phyloP scores from a whole-genome alignment of 1,284 basidiomycete species.

The Ganoderma sinense region DNA sequence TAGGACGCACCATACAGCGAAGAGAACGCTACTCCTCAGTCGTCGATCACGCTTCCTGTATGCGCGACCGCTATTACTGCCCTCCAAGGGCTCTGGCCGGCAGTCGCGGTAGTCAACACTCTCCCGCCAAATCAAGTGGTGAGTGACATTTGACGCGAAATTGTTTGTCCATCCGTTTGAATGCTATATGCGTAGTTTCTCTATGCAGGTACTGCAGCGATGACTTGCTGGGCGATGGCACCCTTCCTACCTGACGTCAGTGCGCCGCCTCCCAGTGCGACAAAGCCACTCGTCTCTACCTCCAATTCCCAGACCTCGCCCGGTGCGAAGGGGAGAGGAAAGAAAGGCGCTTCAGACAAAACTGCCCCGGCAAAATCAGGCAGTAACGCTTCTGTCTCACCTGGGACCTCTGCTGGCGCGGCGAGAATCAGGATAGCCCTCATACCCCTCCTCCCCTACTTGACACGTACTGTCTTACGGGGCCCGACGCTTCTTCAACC shows the following conservation, averaged over 20 bases:
- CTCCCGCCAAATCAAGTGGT: slow-evolving; percentile 32
- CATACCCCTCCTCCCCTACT: slow-evolving; percentile 46
- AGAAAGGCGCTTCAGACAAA: slow-evolving; percentile 24
- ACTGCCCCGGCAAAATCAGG: slow-evolving; percentile 9
- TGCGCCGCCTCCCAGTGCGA: slow-evolving; percentile 12
- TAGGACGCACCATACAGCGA: slow-evolving; percentile 28
- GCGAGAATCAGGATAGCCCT: slow-evolving; percentile 44
- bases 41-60: slow-evolving; percentile 39
- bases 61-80: slow-evolving; percentile 39
- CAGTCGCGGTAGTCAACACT: slow-evolving; percentile 28
- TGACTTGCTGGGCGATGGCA: slow-evolving; percentile 29
- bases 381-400: slow-evolving; percentile 20
- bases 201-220: slow-evolving; percentile 21
- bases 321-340: slow-evolving; percentile 25
- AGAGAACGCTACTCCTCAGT: slow-evolving; percentile 30
- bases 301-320: slow-evolving; percentile 9
- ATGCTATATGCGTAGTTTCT: slow-evolving; percentile 24
- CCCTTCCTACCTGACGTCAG: slow-evolving; percentile 24
- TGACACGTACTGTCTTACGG: slow-evolving; percentile 45
- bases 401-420: slow-evolving; percentile 20
- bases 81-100: slow-evolving; percentile 40
- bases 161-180: not conserved
- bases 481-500: slow-evolving; percentile 67
- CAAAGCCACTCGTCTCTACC: not conserved
- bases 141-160: slow-evolving; percentile 4